Base-by-base conservation (phyloP, 2,329 filamentous ascomycete species). In the Paracorniculantispora psalliotae region DNA sequence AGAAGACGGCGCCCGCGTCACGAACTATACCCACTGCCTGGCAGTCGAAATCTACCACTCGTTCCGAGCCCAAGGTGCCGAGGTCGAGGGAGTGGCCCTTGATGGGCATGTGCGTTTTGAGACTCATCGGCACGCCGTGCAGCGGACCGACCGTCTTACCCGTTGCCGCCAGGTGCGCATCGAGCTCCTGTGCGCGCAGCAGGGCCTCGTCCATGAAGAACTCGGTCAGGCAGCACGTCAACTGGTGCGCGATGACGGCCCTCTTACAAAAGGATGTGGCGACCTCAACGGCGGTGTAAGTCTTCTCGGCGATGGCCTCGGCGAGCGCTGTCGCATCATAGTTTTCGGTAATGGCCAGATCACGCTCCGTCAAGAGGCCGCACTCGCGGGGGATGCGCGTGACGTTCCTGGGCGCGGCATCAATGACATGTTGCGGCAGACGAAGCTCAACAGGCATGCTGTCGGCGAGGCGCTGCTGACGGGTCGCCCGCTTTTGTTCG, bases 21-120 rank as follows among this genome's bases (percentile, higher is more conserved):
- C 80, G 73, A 10, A 89, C 71, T 1, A 87, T 73, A 1, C 78
- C 75, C 0, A 87, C 79, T 30, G 89, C 74, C 0, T 81, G 80
- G 6, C 82, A 77, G 66, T 87, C 82, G 33, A 76, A 69, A 12
- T 72, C 67, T 15, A 81, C 79, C 77, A 75, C 61, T 75, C 73
- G 44, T 76, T 82, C 62, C 79, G 75, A 30, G 74, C 76, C 6
- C 12, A 81, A 74, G 59, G 86, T 82, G 1, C 84, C 83, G 2
- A 79, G 67, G 0, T 77, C 78, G 4, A 76, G 77, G 49, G 77
- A 77, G 19, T 77, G 76, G 3, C 80, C 78, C 0, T 70, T 68
- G n/a, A 85, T 68, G 30, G 83, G 79, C 70, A 87, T 83, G 59
- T 84, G 82, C 65, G 86, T 82, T 63, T 88, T 88, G 59, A 87